phyloP scores from a whole-genome alignment of 2,329 filamentous ascomycete species.

The Fusarium sp. region DNA sequence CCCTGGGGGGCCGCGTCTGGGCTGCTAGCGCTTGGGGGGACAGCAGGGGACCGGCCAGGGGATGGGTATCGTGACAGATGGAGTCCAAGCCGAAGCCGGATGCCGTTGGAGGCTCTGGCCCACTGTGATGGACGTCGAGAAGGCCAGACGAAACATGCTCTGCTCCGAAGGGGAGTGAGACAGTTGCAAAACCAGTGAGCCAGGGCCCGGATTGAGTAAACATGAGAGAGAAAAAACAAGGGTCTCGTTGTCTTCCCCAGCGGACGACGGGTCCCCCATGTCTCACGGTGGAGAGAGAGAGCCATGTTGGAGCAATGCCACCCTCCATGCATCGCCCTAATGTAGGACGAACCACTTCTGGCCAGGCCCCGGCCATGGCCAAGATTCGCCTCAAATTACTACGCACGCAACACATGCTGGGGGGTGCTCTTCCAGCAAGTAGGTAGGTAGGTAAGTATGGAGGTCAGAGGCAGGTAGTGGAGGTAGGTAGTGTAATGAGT shows the following conservation, averaged over 20 bases:
- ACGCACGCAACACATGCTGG: constrained; percentile 37
- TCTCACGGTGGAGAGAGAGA: constrained; percentile 38
- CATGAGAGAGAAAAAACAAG: constrained; percentile 34
- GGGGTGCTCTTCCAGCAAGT: constrained; percentile 16
- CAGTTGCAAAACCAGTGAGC: constrained; percentile 10
- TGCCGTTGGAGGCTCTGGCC: constrained; percentile 7
- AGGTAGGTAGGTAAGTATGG: background rate
- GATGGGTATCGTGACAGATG: constrained; percentile 25
- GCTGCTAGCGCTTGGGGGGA: constrained; percentile 22
- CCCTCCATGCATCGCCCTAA: constrained; percentile 50
- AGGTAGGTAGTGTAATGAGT: background rate
- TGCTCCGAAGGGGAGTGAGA: constrained; percentile 10
- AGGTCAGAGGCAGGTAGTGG: background rate
- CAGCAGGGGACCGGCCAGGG: constrained; percentile 19
- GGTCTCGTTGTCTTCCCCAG: constrained; percentile 39
- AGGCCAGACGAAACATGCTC: constrained; percentile 13
- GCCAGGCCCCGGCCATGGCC: constrained; percentile 43
- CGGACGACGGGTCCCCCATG: constrained; percentile 35
- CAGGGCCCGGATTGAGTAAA: background rate
- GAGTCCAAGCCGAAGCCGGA: constrained; percentile 28
- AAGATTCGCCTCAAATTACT: constrained; percentile 48
- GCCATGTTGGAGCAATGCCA: constrained; percentile 45
- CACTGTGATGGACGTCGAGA: constrained; percentile 1
- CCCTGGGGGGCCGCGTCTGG: constrained; percentile 16
- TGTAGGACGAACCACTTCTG: constrained; percentile 50